Evolutionary conservation across 164 flowering plant species (phyloP), one percentile per base, ranked within the genome.

Genomic region (Tinospora cordifolia): DNA sequence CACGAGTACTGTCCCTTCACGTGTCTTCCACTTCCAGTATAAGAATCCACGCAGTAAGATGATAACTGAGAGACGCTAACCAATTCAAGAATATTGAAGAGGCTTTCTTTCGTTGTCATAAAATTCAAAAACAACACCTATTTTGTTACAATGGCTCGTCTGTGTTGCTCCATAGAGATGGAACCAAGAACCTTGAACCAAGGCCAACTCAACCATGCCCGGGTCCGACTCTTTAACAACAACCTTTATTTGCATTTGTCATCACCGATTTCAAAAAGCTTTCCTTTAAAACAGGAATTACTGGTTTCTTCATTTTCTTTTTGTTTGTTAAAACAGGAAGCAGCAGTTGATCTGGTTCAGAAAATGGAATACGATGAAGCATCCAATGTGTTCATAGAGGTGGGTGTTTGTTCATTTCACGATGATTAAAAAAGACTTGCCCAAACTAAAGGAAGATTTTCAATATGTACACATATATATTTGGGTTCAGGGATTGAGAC

Each of bases 131-230:
- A n/a, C 11, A 41, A 41, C 11, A 41, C n/a, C n/a, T 51, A n/a
- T 10, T 51, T n/a, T n/a, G 5, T 51, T 10, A 12, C 1, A 0
- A 68, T 87, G 88, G 88, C 84, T 30, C 86, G 36, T 44, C 27
- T 49, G 49, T 51, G 84, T 72, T 86, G 87, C 74, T 69, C 87
- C 44, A 85, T 88, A 65, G 92, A 88, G 65, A 67, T 75, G 81
- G 92, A 88, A 80, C 92, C 90, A 6, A 82, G 76, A 70, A 88
- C 92, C 67, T 75, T 88, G 80, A 85, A 74, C 14, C 67, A 72
- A 76, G 82, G 81, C 11, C 80, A 80, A 38, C 75, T 88, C 76
- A 72, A 72, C 75, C 76, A 77, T 65, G 90, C 85, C 19, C 80
- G 86, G 83, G 92, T 88, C 79, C n/a, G n/a, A n/a, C n/a, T n/a